Base-by-base conservation (phyloP, 148 eudicot genomes). In the Rheum nobile region DNA sequence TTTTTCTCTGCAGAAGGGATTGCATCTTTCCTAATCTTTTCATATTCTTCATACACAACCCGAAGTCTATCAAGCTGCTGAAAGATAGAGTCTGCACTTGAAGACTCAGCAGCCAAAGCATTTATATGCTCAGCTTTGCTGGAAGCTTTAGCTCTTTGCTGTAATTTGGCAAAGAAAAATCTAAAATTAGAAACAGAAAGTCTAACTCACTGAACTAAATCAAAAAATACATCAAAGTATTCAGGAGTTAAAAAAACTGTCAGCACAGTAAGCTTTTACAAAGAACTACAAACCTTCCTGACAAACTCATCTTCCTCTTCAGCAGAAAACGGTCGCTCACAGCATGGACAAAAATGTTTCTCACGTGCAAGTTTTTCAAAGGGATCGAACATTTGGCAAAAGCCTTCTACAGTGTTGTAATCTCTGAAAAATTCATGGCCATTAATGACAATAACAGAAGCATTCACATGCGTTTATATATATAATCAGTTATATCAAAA, bases 61-160 rank as follows among this genome's bases (percentile, higher is more conserved):
- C 92, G 97, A 76, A 90, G 94, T 74, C 82, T 85, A 84, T 95
- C 92, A 79, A 95, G 77, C 79, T 88, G 96, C 89, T 95, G 92
- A 72, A 88, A 95, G 38, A 38, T 73, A 42, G 87, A 84, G 71
- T 91, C 99, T 50, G 85, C 88, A 74, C 55, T 81, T 48, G 88
- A 82, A 77, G 86, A 82, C 73, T 80, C 79, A 72, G 75, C 61
- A 8, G 80, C 86, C 82, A 84, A 72, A 14, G 63, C 77, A 81
- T 86, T 87, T 81, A 82, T 77, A 50, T 68, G 85, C 78, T 86
- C 91, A 3, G 78, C 83, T 71, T 88, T 76, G 80, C 76, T 78
- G 71, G 88, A 72, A 63, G 88, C 85, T 80, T 76, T 83, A 34
- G 78, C 81, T 78, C 85, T 86, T 88, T 90, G 99, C 99, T 95